A percentile compares a stretch with the other conserved stretches of the same genome.
These are phyloP conservation scores for Polygonum aviculare DNA, from an alignment of 148 eudicot species.

Conservation along the genomic window DNA sequence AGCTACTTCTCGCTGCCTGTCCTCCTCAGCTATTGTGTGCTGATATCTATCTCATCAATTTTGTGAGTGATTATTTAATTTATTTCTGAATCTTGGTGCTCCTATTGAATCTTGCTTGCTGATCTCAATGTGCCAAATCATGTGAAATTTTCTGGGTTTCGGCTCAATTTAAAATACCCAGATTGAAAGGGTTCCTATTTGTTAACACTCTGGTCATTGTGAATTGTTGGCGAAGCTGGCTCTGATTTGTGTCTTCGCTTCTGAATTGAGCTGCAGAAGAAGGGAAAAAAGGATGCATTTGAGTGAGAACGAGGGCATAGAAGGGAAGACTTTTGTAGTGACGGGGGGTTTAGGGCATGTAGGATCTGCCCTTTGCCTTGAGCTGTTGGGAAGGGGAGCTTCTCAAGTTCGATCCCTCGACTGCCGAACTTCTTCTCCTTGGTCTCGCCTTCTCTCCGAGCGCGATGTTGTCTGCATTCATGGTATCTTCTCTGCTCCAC, in stretches of 20 bases:
- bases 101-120: neutral
- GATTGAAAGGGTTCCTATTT: too few species aligned
- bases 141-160: neutral
- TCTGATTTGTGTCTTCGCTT: neutral
- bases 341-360: conserved; percentile 80
- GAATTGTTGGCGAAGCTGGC: neutral
- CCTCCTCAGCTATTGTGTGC: neutral
- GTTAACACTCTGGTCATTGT: neutral
- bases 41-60: neutral
- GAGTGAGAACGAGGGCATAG: conserved; percentile 89
- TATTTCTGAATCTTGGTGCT: neutral
- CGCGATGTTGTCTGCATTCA: conserved; percentile 31
- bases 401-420: conserved; percentile 56
- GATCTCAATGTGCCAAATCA: neutral
- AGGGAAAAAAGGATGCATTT: conserved; percentile 43
- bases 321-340: conserved; percentile 63
- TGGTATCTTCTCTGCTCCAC: conserved; percentile 23
- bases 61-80: neutral
- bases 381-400: conserved; percentile 74
- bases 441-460: conserved; percentile 31
- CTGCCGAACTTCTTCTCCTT: conserved; percentile 41
- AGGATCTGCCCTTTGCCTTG: conserved; percentile 73
- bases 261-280: conserved; percentile 7
- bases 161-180: neutral
- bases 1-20: neutral